Conservation (phyloP, 2,329 filamentous ascomycete genomes). For the Colletotrichum scovillei region DNA sequence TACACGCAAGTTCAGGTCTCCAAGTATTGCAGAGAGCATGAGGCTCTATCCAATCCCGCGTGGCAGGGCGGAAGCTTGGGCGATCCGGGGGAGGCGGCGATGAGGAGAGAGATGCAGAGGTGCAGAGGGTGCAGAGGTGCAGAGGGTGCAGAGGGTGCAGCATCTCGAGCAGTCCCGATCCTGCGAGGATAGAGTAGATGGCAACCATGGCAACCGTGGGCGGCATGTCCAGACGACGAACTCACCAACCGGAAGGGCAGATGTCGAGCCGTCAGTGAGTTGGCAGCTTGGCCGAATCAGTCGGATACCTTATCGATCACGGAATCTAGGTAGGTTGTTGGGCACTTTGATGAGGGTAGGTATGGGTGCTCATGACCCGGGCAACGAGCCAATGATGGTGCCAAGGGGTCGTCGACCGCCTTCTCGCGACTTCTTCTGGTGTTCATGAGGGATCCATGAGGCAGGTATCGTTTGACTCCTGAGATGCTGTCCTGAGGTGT, state of each 20-base stretch:
- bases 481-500: not conserved
- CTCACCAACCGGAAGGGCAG: slow-evolving; percentile 31
- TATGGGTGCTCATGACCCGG: not conserved
- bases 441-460: not conserved
- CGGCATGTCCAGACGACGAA: not conserved
- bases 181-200: slow-evolving; percentile 7
- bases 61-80: not conserved
- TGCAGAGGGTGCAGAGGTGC: not conserved
- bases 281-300: slow-evolving; percentile 21
- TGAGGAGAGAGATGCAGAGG: not conserved
- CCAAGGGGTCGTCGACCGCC: slow-evolving; percentile 11
- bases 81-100: not conserved
- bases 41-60: slow-evolving; percentile 12
- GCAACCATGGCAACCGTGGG: slow-evolving; percentile 12
- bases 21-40: slow-evolving; percentile 15
- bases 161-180: slow-evolving; percentile 15
- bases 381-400: slow-evolving; percentile 13
- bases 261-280: slow-evolving; percentile 32
- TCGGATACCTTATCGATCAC: slow-evolving; percentile 5
- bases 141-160: not conserved
- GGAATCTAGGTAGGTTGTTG: not conserved
- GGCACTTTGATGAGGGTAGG: slow-evolving; percentile 3
- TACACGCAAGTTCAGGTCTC: slow-evolving; percentile 9
- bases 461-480: not conserved
- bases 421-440: slow-evolving; percentile 23